Evolutionary conservation across 345 rosid species (phyloP), one percentile per base, ranked within the genome.

Genomic region (Populus davidiana): DNA sequence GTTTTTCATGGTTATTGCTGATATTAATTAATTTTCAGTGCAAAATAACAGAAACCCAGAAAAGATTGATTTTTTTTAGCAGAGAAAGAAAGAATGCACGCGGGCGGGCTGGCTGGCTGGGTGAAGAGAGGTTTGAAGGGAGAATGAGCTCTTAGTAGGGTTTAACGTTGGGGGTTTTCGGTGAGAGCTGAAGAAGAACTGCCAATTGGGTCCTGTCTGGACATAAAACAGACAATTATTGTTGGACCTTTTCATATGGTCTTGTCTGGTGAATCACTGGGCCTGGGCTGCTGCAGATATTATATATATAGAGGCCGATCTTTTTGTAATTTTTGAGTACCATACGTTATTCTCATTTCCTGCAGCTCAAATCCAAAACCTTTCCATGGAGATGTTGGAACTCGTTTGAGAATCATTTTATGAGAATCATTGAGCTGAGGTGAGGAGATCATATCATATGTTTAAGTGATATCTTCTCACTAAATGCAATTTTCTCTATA

Each of bases 1-100:
- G 56, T 21, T 67, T 74, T 85, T 85, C 88, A 85, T 85, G 59
- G 72, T 66, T 49, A 70, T 52, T 52, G 61, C 20, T 52, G 20
- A 7, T 52, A 52, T 52, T 18, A 50, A 50, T 50, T 50, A 39
- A 65, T 36, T 35, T 23, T 59, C 31, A 64, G 13, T 10, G 5
- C 1, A 52, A 18, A 6, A 33, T 33, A 52, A 52, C 2, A 52
- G 23, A 6, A 52, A 20, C 23, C 23, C 61, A 7, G 29, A 23
- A 27, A 47, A 13, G 23, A 27, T 10, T 9, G 21, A 4, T 6
- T 56, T 31, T 18, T 35, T 44, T 39, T 35, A 27, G 33, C 31
- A 29, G 23, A 11, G 23, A 18, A 59, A 21, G 29, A 29, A 29
- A 21, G 63, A n/a, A 5, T 17, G 6, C 13, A 18, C 2, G 44